Percentiles rank a stretch among this genome's conserved stretches.
phyloP scores from a whole-genome alignment of 352 stramenopile genomes.

The Plasmopara muralis region DNA sequence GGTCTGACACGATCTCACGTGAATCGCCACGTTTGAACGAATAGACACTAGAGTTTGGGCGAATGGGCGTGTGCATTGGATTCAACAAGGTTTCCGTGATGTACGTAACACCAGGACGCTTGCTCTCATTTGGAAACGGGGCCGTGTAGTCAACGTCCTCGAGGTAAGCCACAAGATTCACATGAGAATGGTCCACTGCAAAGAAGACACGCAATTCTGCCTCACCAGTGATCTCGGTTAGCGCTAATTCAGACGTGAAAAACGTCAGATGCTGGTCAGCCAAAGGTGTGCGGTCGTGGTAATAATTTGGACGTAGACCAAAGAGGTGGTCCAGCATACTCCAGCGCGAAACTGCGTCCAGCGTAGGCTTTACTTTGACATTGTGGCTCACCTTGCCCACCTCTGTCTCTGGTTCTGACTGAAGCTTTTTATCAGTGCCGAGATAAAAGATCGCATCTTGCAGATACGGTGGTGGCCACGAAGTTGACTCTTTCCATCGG shows the following conservation, averaged over 20 bases:
- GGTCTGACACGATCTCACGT: conserved; percentile 48
- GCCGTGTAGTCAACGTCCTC: conserved; percentile 72
- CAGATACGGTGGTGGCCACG: conserved; percentile 60
- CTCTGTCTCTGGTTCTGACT: conserved; percentile 37
- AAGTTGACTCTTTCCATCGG: conserved; percentile 56
- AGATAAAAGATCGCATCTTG: conserved; percentile 49
- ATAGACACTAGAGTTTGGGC: conserved; percentile 50
- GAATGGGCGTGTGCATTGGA: conserved; percentile 58
- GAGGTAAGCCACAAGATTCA: conserved; percentile 69
- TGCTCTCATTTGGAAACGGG: conserved; percentile 75
- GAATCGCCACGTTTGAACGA: conserved; percentile 58
- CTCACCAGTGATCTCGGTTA: conserved; percentile 68
- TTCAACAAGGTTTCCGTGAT: conserved; percentile 73
- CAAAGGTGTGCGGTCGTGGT: conserved; percentile 58
- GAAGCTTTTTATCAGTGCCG: conserved; percentile 36
- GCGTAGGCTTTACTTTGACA: conserved; percentile 33
- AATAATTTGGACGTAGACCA: conserved; percentile 66
- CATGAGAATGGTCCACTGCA: conserved; percentile 53
- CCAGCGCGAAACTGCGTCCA: conserved; percentile 63
- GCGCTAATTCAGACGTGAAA: conserved; percentile 41
- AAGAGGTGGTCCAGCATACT: conserved; percentile 69
- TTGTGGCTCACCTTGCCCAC: conserved; percentile 31
- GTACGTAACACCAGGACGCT: conserved; percentile 71
- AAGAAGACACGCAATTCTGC: conserved; percentile 73
- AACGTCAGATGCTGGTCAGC: conserved; percentile 54